Base-by-base conservation (phyloP, 2,329 filamentous ascomycete species). In the Stachybotrys chlorohalonatus region DNA sequence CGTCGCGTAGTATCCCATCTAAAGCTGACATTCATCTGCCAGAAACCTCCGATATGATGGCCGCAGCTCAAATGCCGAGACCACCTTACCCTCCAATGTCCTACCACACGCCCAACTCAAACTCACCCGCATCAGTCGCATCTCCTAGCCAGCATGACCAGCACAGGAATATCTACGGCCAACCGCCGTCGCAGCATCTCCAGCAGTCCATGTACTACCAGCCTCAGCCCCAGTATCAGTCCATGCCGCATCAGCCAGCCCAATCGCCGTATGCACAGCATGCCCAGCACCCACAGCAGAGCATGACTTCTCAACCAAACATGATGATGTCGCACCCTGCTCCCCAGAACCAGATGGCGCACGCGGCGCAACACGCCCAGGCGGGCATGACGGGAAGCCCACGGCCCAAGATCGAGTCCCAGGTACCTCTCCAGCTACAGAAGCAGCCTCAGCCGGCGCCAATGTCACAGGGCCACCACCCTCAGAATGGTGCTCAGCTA, bases 81-180 rank as follows among this genome's bases (percentile, higher is more conserved):
- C 83, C 86, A 63, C 82, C 85, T 50, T 96, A 95, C 69, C 92
- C 92, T 63, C 90, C 90, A 57, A 95, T 96, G 68, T 80, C 79
- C 36, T 96, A 96, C 70, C 90, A 96, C 71, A 95, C 92, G 16
- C 91, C 92, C 54, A 92, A 96, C 75, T 95, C 92, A 55, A 95
- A 93, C 72, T 96, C 93, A 54, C 93, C 93, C 51, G 90, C 90
- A 46, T 95, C 92, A 52, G 92, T 96, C 64, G 89, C 92, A 59
- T 96, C 93, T 39, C 87, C 90, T 24, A 90, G 91, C 55, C 82
- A 85, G 55, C 91, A 96, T 72, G 93, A 97, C 67, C 90, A 93
- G 66, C 90, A 95, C 74, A 81, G 92, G 62, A 86, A 84, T 64
- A 82, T 97, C 68, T 97, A 96, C 71, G 86, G 84, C 42, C 88